phyloP scores from a whole-genome alignment of 768 basidiomycete genomes.

The Tulasnella sp. region DNA sequence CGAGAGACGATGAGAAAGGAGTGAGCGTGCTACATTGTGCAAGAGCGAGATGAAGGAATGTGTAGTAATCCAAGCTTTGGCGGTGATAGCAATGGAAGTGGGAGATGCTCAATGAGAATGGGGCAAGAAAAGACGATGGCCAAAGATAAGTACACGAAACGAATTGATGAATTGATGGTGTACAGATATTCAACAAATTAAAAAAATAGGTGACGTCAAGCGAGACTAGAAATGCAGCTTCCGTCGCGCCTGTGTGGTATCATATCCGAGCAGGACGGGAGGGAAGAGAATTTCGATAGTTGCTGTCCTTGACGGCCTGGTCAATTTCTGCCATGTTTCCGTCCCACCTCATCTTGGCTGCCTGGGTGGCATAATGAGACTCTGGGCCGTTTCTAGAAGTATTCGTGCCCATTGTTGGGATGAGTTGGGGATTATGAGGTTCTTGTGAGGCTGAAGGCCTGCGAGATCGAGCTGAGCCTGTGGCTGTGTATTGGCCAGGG shows the following conservation, averaged over 20 bases:
- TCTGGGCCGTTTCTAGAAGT: neutral
- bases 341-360: conserved; percentile 5
- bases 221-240: neutral
- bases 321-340: conserved; percentile 10
- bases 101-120: too few relatives aligned
- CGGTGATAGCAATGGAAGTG: too few relatives aligned
- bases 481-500: conserved; percentile 17
- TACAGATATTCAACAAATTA: neutral
- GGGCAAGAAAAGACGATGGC: neutral
- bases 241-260: neutral
- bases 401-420: too few relatives aligned
- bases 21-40: too few relatives aligned
- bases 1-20: too few relatives aligned
- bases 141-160: neutral
- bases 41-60: too few relatives aligned
- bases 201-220: neutral
- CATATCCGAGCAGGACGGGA: neutral
- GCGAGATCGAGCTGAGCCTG: neutral
- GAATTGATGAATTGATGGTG: neutral
- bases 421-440: neutral
- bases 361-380: conserved; percentile 5
- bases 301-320: conserved; percentile 3
- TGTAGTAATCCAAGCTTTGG: too few relatives aligned
- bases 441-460: conserved; percentile 2
- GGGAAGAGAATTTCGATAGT: neutral